Base-by-base conservation (phyloP, 257 asterid genomes). In the Nemophila menziesii region DNA sequence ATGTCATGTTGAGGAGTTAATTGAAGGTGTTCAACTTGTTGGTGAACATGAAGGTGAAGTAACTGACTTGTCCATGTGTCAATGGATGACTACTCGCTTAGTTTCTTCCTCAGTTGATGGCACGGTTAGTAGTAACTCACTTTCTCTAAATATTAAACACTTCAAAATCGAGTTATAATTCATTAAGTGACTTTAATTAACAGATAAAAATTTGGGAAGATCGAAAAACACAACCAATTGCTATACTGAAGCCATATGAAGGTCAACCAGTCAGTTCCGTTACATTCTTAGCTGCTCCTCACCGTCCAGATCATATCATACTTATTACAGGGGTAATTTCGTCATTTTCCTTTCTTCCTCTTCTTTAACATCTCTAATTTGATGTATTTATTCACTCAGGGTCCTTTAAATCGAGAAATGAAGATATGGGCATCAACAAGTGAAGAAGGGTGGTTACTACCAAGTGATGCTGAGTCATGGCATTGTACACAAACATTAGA, bases 121-220 rank as follows among this genome's bases (percentile, higher is more conserved):
- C 68, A 82, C 82, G 85, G 99, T 92, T 51, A 10, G 95, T 75
- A 40, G 16, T 38, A n/a, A 52, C 21, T n/a, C 44, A 40, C 27
- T 17, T 55, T 24, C 22, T 37, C 14, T 42, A 18, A 9, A 29
- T 29, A 29, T 29, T 29, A 29, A n/a, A n/a, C n/a, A n/a, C n/a
- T n/a, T n/a, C n/a, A n/a, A n/a, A n/a, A n/a, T n/a, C n/a, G n/a
- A n/a, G n/a, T n/a, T n/a, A n/a, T n/a, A n/a, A n/a, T n/a, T n/a
- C n/a, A n/a, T n/a, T n/a, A 39, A 23, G 14, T 14, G 27, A 33
- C 23, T 2, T 13, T 42, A 23, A 0, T 47, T 48, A 64, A 71
- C 96, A 92, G 99, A 75, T 92, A 46, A 92, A 86, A 64, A 73
- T 92, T 48, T 92, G 99, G 99, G 99, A 82, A 48, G 99, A 86